phyloP scores from a whole-genome alignment of 2,329 filamentous ascomycete genomes.

The Albophoma yamanashiensis region DNA sequence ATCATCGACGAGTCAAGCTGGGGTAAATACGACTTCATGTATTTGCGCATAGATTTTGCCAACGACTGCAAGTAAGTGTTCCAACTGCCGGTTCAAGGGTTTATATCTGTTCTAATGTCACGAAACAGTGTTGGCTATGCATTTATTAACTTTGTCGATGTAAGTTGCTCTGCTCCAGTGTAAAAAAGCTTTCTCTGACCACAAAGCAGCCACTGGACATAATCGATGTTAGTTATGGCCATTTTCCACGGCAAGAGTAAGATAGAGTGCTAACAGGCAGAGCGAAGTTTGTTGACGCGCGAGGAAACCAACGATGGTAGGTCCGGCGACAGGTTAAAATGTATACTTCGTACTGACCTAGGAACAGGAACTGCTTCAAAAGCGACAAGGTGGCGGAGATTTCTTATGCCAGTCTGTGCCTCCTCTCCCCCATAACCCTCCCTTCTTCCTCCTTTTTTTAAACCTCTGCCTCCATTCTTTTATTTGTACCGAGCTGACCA shows the following conservation, averaged over 20 bases:
- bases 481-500: conserved; percentile 13
- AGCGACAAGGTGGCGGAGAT: conserved; percentile 81
- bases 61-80: conserved; percentile 69
- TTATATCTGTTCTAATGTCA: not conserved
- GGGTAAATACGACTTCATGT: conserved; percentile 90
- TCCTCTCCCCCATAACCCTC: fast-evolving
- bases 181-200: conserved; percentile 22
- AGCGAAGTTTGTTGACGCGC: conserved; percentile 52
- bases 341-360: not conserved
- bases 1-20: conserved; percentile 70
- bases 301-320: conserved; percentile 61
- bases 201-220: conserved; percentile 55
- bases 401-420: conserved; percentile 77
- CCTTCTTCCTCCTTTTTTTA: not conserved
- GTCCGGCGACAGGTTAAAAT: conserved; percentile 3
- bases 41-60: conserved; percentile 80
- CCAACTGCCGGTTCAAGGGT: not conserved
- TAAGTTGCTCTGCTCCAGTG: conserved; percentile 28
- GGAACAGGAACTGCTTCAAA: conserved; percentile 62
- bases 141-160: conserved; percentile 88
- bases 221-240: conserved; percentile 44
- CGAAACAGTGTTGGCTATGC: conserved; percentile 75
- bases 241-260: not conserved
- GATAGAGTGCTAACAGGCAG: conserved; percentile 8
- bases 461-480: too few relatives aligned